Percentiles rank a stretch among this genome's conserved stretches.
These are phyloP conservation scores for Helotiales sp. DNA, from an alignment of 2,329 filamentous ascomycete species.

Conservation along the genomic window DNA sequence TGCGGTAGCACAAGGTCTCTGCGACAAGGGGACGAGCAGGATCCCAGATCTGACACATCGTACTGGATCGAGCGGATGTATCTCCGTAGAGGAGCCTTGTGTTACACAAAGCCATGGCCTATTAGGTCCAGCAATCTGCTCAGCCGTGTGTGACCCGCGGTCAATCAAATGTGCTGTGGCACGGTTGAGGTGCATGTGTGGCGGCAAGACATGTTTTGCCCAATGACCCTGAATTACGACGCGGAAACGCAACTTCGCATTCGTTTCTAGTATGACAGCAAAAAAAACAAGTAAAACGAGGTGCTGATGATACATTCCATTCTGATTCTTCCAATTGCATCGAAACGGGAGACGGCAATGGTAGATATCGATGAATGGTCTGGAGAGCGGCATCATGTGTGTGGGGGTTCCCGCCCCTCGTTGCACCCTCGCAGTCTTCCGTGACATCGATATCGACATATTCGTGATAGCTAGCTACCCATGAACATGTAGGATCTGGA, in stretches of 20 bases:
- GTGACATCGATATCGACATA: not conserved
- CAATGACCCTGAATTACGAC: not conserved
- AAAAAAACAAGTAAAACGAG: not conserved
- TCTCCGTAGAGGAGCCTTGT: not conserved
- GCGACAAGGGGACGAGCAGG: constrained; percentile 16
- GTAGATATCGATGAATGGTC: not conserved
- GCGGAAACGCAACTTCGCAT: not conserved
- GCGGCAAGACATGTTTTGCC: not conserved
- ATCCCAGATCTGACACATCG: constrained; percentile 10
- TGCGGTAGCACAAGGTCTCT: constrained; percentile 28
- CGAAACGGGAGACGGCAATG: not conserved
- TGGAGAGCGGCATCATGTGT: not conserved
- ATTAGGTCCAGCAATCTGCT: not conserved
- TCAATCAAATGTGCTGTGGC: not conserved
- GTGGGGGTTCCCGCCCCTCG: not conserved
- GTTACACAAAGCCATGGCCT: not conserved
- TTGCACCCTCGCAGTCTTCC: too few species aligned
- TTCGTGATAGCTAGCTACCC: too few species aligned
- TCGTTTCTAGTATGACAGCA: not conserved
- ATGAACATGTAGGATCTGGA: too few species aligned
- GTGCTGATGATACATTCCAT: too few species aligned
- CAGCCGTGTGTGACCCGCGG: not conserved
- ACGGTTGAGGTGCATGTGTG: not conserved
- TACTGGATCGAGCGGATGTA: not conserved
- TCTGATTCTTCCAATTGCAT: too few species aligned